Percentiles rank a stretch among this genome's conserved stretches.
Conservation (phyloP, 2,329 filamentous ascomycete species). For the Fusarium floridanum region DNA sequence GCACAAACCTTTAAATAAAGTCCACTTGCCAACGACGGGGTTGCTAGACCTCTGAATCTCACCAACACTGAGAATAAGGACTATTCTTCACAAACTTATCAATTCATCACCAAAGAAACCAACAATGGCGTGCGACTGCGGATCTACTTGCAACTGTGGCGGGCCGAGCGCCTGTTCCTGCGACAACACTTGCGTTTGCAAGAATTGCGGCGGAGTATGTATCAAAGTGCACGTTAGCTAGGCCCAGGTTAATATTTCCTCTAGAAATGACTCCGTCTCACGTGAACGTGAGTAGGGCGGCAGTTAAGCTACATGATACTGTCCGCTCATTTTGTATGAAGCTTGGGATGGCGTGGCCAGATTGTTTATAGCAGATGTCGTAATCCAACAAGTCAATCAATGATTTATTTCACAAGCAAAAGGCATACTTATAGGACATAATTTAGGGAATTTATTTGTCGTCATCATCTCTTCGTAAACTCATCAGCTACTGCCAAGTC, state of each 20-base stretch:
- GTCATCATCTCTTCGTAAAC: not conserved
- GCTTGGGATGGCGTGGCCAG: not conserved
- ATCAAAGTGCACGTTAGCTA: not conserved
- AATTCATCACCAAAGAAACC: not conserved
- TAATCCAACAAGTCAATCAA: not conserved
- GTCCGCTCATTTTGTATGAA: not conserved
- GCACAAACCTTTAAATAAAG: not conserved
- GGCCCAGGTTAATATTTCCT: not conserved
- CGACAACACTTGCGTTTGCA: not conserved
- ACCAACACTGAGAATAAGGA: not conserved
- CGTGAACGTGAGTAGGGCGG: not conserved
- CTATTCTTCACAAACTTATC: not conserved
- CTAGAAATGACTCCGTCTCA: not conserved
- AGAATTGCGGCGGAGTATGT: not conserved
- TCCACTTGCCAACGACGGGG: not conserved
- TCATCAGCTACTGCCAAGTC: not conserved
- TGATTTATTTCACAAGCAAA: no score
- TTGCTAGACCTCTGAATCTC: not conserved
- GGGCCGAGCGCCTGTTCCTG: not conserved
- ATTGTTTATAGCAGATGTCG: not conserved
- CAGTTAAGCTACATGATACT: not conserved
- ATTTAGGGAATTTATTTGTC: not conserved
- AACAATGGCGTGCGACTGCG: not conserved
- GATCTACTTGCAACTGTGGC: not conserved
- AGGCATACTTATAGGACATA: not conserved